Base-by-base conservation (phyloP, 768 basidiomycete genomes). In the Lactarius indigo region DNA sequence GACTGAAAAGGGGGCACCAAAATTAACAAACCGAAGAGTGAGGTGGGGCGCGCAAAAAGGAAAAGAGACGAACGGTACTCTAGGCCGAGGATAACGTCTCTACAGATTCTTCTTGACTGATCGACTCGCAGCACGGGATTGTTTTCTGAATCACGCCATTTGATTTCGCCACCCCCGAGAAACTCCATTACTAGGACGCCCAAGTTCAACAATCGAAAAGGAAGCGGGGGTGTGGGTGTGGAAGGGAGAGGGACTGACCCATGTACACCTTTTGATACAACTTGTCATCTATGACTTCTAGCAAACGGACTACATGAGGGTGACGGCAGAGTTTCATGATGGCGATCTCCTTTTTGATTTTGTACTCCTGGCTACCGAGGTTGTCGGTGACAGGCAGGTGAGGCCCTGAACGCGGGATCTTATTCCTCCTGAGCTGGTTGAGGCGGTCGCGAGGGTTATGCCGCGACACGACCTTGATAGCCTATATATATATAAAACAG, bases 281-380 rank as follows among this genome's bases (percentile, higher is more conserved):
- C 52, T 87, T 85, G 77, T 98, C 97, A 76, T 98, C 96, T 68
- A 99, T 96, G 74, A 98, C 94, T 76, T 98, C 95, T 71, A 87
- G 87, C 64, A 99, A 83, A 69, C 89, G 83, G 13, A 98, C 94
- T 65, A 97, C 88, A 75, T 97, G 89, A 0, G 91, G 89, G 74
- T 97, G 94, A 57, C 88, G 81, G 73, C 92, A 90, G 75, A 97
- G 96, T 81, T 98, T 98, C 93, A 99, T 97, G 76, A 98, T 96
- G 2, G 97, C 97, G 66, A 98, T 95, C 79, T 98, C 96, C 76
- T 88, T 89, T 71, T 87, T 83, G 68, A 97, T 94, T 79, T 94
- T 93, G 69, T 86, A 83, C 74, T 94, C 93, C 35, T 87, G 86
- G 28, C 85, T 89, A 64, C 84, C 82, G 50, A 90, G 83, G 67